phyloP scores from a whole-genome alignment of 768 basidiomycete species.

The Serendipita sp. region DNA sequence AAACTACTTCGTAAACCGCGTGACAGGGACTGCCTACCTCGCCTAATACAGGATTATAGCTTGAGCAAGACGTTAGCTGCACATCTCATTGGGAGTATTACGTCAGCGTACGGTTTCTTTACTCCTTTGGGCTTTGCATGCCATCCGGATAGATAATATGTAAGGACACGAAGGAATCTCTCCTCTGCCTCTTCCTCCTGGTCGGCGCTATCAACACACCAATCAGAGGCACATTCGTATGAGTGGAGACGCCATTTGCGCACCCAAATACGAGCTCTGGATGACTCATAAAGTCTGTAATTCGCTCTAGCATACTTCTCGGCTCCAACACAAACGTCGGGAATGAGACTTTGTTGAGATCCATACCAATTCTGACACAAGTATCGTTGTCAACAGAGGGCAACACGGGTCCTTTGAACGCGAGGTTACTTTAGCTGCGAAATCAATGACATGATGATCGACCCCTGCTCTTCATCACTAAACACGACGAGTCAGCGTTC shows the following conservation, averaged over 20 bases:
- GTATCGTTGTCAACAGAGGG: neutral
- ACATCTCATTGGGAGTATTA: neutral
- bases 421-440: slow-evolving; percentile 61
- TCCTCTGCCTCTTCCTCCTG: slow-evolving; percentile 70
- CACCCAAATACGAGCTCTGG: slow-evolving; percentile 93
- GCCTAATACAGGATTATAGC: slow-evolving; percentile 92
- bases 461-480: slow-evolving; percentile 89
- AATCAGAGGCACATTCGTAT: slow-evolving; percentile 9
- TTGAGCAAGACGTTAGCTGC: neutral
- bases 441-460: slow-evolving; percentile 72
- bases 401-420: neutral
- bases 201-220: slow-evolving; percentile 41
- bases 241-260: slow-evolving; percentile 20
- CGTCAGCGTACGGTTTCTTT: slow-evolving; percentile 84
- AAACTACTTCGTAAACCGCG: too few species aligned
- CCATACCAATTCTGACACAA: slow-evolving; percentile 73
- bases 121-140: slow-evolving; percentile 99
- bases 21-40: slow-evolving; percentile 24
- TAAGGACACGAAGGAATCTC: slow-evolving; percentile 76
- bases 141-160: slow-evolving; percentile 98
- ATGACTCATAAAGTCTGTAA: slow-evolving; percentile 98
- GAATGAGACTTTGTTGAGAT: slow-evolving; percentile 85
- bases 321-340: slow-evolving; percentile 95
- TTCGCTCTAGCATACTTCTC: slow-evolving; percentile 90
- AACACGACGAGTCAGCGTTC: neutral